A percentile compares a stretch with the other conserved stretches of the same genome.
These are phyloP conservation scores for Vaccinium vitisidaea DNA, from an alignment of 148 eudicot genomes.

Conservation along the genomic window DNA sequence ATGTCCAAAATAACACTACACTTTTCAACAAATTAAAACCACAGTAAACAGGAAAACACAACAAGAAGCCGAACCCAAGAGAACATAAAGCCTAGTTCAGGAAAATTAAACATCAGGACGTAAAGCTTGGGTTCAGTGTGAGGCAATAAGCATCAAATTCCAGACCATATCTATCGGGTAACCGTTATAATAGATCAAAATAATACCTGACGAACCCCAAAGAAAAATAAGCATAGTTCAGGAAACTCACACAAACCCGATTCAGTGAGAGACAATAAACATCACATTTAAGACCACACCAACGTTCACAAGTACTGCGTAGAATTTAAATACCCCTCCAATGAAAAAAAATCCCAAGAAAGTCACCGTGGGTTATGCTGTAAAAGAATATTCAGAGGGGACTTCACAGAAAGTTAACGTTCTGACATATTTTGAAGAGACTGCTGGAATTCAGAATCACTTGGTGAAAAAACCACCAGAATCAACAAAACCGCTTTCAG, in stretches of 20 bases:
- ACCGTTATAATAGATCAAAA: not conserved
- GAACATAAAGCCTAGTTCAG: slow-evolving; percentile 6
- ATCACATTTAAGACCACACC: not conserved
- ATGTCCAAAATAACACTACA: not conserved
- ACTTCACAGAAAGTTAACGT: slow-evolving; percentile 4
- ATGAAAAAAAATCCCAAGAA: not conserved
- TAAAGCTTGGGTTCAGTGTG: not conserved
- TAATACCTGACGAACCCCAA: not conserved
- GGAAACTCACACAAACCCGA: not conserved
- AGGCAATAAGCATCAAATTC: not conserved
- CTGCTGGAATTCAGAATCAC: not conserved
- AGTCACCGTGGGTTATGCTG: not conserved
- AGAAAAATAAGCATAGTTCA: not conserved
- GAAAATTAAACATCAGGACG: not conserved
- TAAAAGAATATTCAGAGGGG: not conserved
- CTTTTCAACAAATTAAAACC: not conserved
- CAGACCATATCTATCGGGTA: not conserved
- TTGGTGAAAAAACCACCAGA: too few species aligned
- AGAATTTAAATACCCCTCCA: slow-evolving; percentile 3
- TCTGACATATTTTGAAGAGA: not conserved
- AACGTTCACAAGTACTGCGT: not conserved
- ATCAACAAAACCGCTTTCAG: not conserved
- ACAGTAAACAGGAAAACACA: not conserved
- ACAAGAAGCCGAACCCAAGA: not conserved
- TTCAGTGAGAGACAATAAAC: not conserved